Evolutionary conservation across 768 basidiomycete genomes (phyloP), one percentile per base, ranked within the genome.

Genomic region (Rhizopogon vesiculosus): DNA sequence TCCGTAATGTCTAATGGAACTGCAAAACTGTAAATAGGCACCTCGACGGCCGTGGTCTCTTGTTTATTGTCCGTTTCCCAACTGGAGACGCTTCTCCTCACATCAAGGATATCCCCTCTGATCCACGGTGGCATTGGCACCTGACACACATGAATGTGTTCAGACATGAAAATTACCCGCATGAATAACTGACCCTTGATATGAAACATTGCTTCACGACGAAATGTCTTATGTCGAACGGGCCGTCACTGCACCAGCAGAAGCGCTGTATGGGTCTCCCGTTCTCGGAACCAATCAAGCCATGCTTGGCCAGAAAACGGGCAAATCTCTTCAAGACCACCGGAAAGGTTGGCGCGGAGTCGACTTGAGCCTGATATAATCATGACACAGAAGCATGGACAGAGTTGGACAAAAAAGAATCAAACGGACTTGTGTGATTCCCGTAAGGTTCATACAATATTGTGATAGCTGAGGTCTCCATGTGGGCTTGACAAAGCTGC

Each of bases 171-270:
- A n/a, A 12, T 40, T 29, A 40, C 7, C 38, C 48, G 55, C 54
- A 35, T 33, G 54, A 60, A 54, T 56, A 56, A 74, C 76, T 60
- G 54, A 86, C 87, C 69, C 85, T 82, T 46, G 91, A 93, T 62
- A 93, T 90, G 68, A 91, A 93, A 66, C 87, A 92, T 68, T 93
- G 91, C 69, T 93, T 94, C 48, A 90, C 84, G 54, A 93, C 82
- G 62, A 93, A 93, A 71, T 93, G 88, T 58, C 88, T 79, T 48
- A 93, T 69, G 68, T 92, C 91, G 62, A 82, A 92, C 15, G 91
- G 90, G 2, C 91, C 90, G 65, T 93, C 91, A 53, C 81, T 86
- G 69, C 87, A 91, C 89, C 89, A 91, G 67, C 85, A 86, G 66
- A 86, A 91, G 22, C 80, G 84, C 57, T 78, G 71, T 45, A 86